These are phyloP conservation scores for Termitomyces sp. DNA, from an alignment of 1,284 basidiomycete genomes.

Conservation along the genomic window DNA sequence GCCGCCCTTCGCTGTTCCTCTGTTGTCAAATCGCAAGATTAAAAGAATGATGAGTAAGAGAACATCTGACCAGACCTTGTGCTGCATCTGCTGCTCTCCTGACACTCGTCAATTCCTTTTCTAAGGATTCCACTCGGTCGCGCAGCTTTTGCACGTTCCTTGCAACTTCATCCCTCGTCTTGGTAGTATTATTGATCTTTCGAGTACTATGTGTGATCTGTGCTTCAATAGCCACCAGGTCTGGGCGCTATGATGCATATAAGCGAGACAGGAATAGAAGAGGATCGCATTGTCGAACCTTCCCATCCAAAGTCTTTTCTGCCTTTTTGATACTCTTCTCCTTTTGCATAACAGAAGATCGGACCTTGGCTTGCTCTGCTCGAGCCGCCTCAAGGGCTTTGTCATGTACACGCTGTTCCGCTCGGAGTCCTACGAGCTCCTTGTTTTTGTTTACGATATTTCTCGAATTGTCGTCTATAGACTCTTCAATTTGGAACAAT, in stretches of 20 bases:
- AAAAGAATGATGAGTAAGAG: background rate
- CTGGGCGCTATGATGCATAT: constrained; percentile 57
- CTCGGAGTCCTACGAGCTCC: constrained; percentile 60
- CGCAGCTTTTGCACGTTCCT: constrained; percentile 68
- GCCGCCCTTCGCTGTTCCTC: constrained; percentile 76
- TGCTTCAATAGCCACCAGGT: constrained; percentile 76
- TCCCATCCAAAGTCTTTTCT: constrained; percentile 80
- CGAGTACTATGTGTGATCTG: constrained; percentile 83
- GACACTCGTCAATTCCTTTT: constrained; percentile 65
- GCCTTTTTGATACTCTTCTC: constrained; percentile 78
- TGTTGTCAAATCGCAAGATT: constrained; percentile 24
- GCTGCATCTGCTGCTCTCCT: constrained; percentile 72
- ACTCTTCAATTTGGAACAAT: constrained; percentile 85
- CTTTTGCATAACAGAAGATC: constrained; percentile 67
- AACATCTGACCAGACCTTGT: constrained; percentile 46
- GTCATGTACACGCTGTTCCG: constrained; percentile 68
- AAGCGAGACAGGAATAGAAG: background rate
- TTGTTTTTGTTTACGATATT: constrained; percentile 72
- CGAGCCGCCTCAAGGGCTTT: constrained; percentile 70
- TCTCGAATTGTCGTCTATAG: constrained; percentile 66
- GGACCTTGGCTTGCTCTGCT: constrained; percentile 74
- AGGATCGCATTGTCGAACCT: constrained; percentile 41
- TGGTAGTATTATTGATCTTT: constrained; percentile 69
- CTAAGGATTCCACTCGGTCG: constrained; percentile 53
- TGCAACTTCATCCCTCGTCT: constrained; percentile 59